A percentile compares a stretch with the other conserved stretches of the same genome.
phyloP scores from a whole-genome alignment of 345 rosid genomes.

The Camelina laxa region DNA sequence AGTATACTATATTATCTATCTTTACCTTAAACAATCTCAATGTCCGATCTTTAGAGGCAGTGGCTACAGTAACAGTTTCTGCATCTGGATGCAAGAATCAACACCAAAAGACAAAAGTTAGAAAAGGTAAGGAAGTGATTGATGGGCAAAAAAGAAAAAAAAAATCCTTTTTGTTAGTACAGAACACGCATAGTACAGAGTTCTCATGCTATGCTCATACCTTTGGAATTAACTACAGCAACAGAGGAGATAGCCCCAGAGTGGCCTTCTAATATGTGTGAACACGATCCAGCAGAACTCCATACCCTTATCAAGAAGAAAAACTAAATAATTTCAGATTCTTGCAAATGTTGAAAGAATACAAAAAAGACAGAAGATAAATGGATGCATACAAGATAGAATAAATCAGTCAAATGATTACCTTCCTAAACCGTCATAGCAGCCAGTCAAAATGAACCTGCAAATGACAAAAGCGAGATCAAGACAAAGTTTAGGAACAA shows the following conservation, averaged over 20 bases:
- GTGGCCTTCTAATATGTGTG: slow-evolving; percentile 88
- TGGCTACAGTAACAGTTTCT: slow-evolving; percentile 59
- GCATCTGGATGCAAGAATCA: slow-evolving; percentile 48
- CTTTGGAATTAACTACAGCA: slow-evolving; percentile 56
- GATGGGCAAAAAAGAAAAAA: not conserved
- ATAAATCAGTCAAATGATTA: slow-evolving; percentile 31
- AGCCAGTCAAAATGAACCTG: slow-evolving; percentile 91
- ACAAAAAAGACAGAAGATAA: not conserved
- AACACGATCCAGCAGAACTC: slow-evolving; percentile 74
- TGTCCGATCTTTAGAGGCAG: slow-evolving; percentile 94
- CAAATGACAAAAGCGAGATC: slow-evolving; percentile 42
- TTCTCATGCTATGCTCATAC: slow-evolving; percentile 46
- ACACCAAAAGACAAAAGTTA: not conserved
- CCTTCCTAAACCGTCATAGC: slow-evolving; percentile 89
- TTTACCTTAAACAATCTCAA: slow-evolving; percentile 94
- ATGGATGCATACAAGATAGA: slow-evolving; percentile 1
- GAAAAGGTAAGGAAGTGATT: not conserved
- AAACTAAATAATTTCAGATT: not conserved
- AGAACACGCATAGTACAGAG: not conserved
- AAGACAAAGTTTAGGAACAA: not conserved
- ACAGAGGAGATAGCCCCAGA: slow-evolving; percentile 74
- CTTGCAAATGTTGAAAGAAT: slow-evolving; percentile 25
- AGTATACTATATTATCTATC: slow-evolving; percentile 9
- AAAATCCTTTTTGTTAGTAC: slow-evolving; percentile 1
- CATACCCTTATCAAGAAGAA: slow-evolving; percentile 59